Base-by-base conservation (phyloP, 2,329 filamentous ascomycete genomes). In the Cyphellophora attinorum region DNA sequence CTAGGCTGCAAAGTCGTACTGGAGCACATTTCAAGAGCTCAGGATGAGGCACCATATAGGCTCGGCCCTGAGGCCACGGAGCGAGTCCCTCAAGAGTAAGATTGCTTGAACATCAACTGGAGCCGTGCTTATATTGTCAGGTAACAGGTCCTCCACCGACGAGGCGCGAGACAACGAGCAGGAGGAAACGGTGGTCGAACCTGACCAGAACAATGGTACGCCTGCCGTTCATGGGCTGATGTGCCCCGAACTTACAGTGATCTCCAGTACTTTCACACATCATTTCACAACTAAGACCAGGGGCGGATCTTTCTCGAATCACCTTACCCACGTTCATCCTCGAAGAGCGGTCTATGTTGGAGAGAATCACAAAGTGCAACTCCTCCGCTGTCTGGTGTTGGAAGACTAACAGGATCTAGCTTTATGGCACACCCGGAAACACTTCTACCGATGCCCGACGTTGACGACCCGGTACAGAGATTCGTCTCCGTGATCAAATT, bases 391-490 rank as follows among this genome's bases (percentile, higher is more conserved):
- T n/a, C n/a, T n/a, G n/a, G n/a, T n/a, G n/a, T n/a, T 46, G 19
- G 35, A 50, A 45, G 51, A 33, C 57, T 50, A 18, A 33, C 28
- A 29, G 31, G 15, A 27, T 34, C 40, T 56, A 95, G 88, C 68
- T 98, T 98, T 70, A 98, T 98, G 91, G 93, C 89, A 51, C 91
- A 98, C 57, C 91, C 91, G 27, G 91, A 98, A 62, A 93, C 86
- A 53, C 79, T 98, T 19, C 76, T 98, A 4, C 80, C 82, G 19
- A 91, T 96, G 59, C 75, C 89, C 29, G 67, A 76, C 30, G 83
- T 95, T 49, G 83, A 96, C 33, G 89, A 98, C 53, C 89, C 91
- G 1, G 67, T 85, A 37, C 69, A 89, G 53, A 77, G 91, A 57
- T 98, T 98, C 55, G 78, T 96, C 18, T 84, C 86, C 11, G 91